Evolutionary conservation across 257 asterid genomes (phyloP).

Genomic region (Agastache rugosa): DNA sequence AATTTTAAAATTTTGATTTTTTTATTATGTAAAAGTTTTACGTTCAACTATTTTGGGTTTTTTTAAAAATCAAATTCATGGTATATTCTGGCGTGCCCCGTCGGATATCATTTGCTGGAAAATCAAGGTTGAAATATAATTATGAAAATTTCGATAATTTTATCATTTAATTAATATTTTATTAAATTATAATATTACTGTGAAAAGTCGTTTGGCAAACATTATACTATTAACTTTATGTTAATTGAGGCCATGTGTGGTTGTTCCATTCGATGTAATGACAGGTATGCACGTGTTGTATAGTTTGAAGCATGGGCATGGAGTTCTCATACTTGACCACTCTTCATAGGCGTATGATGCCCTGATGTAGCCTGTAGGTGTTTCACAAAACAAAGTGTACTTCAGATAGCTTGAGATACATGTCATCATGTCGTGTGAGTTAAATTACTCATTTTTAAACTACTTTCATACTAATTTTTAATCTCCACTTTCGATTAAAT

Average conservation of each 20-base stretch:
- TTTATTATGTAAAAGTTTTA: no score
- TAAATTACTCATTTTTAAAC: constrained; percentile 14
- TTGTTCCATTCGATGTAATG: background rate
- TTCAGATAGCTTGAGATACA: background rate
- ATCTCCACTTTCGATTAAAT: background rate
- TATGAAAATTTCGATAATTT: no score
- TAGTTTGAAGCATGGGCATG: background rate
- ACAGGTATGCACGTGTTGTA: constrained; percentile 14
- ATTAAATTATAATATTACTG: no score
- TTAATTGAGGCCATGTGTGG: background rate
- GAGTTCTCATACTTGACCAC: background rate
- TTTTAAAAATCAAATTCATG: no score
- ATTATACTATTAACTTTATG: no score
- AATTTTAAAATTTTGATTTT: no score
- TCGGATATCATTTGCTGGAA: no score
- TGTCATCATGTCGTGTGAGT: constrained; percentile 1
- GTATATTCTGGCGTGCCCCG: no score
- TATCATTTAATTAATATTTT: no score
- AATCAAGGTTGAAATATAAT: no score
- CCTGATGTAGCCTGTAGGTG: background rate
- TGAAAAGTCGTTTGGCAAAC: no score
- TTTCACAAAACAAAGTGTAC: constrained; percentile 1
- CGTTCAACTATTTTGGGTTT: no score
- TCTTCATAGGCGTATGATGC: constrained; percentile 13
- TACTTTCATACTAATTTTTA: background rate